Conservation (phyloP, 1,139 yeast species). For the Candida buenavistaensis region DNA sequence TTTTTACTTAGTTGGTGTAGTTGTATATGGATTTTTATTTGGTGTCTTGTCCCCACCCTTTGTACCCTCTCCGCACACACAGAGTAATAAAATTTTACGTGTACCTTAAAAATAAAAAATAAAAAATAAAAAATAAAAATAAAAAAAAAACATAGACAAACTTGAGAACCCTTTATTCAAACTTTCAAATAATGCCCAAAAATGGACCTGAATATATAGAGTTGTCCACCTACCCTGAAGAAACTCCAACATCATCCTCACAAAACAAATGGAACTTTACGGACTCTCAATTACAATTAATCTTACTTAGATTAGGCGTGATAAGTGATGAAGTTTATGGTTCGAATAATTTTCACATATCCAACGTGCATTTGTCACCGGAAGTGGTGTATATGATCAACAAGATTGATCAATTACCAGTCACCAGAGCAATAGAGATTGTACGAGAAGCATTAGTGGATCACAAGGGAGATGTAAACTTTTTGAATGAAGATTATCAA, state of each 20-base stretch:
- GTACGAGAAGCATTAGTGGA: conserved; percentile 40
- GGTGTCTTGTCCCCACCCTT: no score
- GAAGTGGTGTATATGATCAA: conserved; percentile 31
- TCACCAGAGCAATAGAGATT: conserved; percentile 30
- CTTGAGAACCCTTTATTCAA: no score
- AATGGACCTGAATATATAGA: conserved; percentile 1
- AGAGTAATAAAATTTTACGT: no score
- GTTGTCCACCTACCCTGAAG: not conserved
- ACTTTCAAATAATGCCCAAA: not conserved
- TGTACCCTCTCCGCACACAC: no score
- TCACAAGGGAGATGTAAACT: conserved; percentile 45
- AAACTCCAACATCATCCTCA: not conserved
- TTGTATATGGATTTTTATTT: no score
- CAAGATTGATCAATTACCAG: conserved; percentile 23
- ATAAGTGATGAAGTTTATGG: conserved; percentile 29
- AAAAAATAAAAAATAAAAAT: no score
- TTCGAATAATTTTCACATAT: conserved; percentile 11
- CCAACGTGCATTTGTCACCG: conserved; percentile 19
- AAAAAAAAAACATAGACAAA: no score
- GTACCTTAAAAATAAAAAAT: no score
- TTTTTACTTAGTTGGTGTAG: conserved; percentile 7
- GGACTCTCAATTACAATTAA: conserved; percentile 25
- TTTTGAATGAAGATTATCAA: conserved; percentile 35
- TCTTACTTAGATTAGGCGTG: conserved; percentile 31
- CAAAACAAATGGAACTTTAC: conserved; percentile 15